phyloP scores from a whole-genome alignment of 495 filamentous ascomycete genomes.

The Penicillium taxi region DNA sequence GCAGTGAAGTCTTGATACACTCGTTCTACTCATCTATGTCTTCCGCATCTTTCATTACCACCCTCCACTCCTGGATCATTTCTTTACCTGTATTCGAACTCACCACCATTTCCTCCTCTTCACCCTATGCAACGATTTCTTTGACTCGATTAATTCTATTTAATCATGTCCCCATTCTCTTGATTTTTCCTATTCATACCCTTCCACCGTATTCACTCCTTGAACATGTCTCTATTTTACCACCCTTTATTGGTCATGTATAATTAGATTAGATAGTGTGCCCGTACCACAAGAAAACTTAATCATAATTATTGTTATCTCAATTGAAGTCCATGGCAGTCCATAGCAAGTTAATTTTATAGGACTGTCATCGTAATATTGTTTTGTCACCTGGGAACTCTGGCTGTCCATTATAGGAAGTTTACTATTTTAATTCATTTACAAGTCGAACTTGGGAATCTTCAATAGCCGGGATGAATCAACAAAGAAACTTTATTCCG shows the following conservation, averaged over 20 bases:
- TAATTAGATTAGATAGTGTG: slow-evolving; percentile 15
- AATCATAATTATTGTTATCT: slow-evolving; percentile 16
- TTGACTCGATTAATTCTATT: slow-evolving; percentile 5
- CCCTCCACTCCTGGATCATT: slow-evolving; percentile 5
- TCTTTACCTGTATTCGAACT: slow-evolving; percentile 3
- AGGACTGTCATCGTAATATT: too few relatives aligned
- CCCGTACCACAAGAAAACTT: slow-evolving; percentile 13
- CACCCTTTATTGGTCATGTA: slow-evolving; percentile 7
- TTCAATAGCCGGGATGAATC: too few relatives aligned
- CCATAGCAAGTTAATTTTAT: too few relatives aligned
- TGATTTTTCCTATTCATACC: slow-evolving; percentile 16
- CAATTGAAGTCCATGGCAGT: neutral
- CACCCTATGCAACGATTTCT: slow-evolving; percentile 4
- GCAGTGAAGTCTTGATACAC: slow-evolving; percentile 7
- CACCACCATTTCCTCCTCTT: slow-evolving; percentile 2
- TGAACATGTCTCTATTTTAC: slow-evolving; percentile 3
- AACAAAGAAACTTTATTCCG: too few relatives aligned
- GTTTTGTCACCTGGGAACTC: too few relatives aligned
- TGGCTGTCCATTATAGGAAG: too few relatives aligned
- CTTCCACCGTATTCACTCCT: slow-evolving; percentile 20
- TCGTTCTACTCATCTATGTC: slow-evolving; percentile 3
- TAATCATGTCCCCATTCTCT: slow-evolving; percentile 2
- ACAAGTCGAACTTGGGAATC: too few relatives aligned
- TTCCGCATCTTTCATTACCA: neutral
- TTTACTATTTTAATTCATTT: too few relatives aligned